Evolutionary conservation across 805 yeast genomes (phyloP), one percentile per base, ranked within the genome.

Genomic region (Saturnispora kantuleensis): DNA sequence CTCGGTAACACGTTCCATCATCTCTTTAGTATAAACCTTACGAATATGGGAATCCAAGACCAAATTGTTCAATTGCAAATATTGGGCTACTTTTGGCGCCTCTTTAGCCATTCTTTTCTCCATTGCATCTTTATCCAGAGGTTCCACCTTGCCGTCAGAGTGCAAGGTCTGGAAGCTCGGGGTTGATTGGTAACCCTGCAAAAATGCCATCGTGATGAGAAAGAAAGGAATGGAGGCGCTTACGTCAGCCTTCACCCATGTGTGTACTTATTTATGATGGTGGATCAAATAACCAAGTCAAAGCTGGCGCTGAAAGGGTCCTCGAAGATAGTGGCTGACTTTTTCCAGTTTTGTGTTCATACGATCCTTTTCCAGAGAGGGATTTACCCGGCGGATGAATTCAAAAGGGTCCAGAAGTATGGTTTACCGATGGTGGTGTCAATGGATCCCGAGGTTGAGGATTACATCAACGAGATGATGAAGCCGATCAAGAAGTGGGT

Each of bases 321-420:
- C 0, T 78, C 94, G 10, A 77, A 79, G 50, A 69, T 77, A 0
- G 86, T 88, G 1, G 75, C 90, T 0, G 96, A 87, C 62, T 87
- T 84, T 63, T 85, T 89, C 55, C 84, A 85, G 54, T 85, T 78
- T 58, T 76, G 90, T 44, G 79, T 89, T 43, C 82, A 86, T 57
- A 77, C 81, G 39, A 84, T 89, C 21, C 71, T 90, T 5, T 89
- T 82, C 59, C 97, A 90, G 60, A 67, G 97, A 42, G 95, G 95
- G 0, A 79, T 89, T 15, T 89, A 89, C 55, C 95, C 96, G 0
- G 71, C 84, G 3, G 94, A 84, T 50, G 95, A 87, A 58, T 89
- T 90, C 62, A 73, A 73, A 42, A 70, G 80, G 1, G 87, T 85
- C 2, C 73, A 76, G 53, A 87, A 86, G 57, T 90, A 86, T 62